A percentile compares a stretch with the other conserved stretches of the same genome.
phyloP scores from a whole-genome alignment of 345 rosid species.

The Eucalyptus cloeziana region DNA sequence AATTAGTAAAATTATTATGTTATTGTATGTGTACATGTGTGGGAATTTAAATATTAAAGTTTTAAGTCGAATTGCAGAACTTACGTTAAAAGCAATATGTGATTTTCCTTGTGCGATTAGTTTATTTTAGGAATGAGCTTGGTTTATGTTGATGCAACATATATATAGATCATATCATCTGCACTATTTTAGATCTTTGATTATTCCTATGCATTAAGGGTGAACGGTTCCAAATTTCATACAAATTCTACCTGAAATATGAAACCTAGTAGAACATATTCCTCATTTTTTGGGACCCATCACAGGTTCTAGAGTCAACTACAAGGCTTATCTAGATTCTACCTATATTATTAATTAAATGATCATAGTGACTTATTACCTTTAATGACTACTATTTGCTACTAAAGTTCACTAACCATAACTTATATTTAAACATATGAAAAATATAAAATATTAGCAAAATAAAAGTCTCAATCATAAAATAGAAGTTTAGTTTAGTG shows the following conservation, averaged over 20 bases:
- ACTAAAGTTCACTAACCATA: too few species aligned
- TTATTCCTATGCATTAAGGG: not conserved
- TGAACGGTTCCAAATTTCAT: too few species aligned
- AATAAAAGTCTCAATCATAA: too few species aligned
- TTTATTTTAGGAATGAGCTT: not conserved
- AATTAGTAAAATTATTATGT: not conserved
- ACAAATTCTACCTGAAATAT: too few species aligned
- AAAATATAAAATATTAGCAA: too few species aligned
- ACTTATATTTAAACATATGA: too few species aligned
- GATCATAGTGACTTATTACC: accelerated
- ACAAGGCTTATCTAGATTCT: too few species aligned
- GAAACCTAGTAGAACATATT: too few species aligned
- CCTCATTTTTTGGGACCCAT: too few species aligned
- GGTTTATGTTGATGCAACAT: not conserved
- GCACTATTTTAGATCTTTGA: not conserved
- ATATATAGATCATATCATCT: not conserved
- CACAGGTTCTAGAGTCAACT: accelerated
- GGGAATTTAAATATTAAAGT: not conserved
- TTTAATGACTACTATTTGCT: too few species aligned
- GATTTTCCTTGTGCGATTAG: not conserved
- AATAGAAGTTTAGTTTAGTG: too few species aligned
- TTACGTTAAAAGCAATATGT: not conserved
- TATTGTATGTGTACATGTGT: not conserved
- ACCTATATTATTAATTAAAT: too few species aligned
- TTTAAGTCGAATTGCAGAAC: not conserved